phyloP scores from a whole-genome alignment of 2,329 filamentous ascomycete genomes.

The Pezicula neosporulosa region DNA sequence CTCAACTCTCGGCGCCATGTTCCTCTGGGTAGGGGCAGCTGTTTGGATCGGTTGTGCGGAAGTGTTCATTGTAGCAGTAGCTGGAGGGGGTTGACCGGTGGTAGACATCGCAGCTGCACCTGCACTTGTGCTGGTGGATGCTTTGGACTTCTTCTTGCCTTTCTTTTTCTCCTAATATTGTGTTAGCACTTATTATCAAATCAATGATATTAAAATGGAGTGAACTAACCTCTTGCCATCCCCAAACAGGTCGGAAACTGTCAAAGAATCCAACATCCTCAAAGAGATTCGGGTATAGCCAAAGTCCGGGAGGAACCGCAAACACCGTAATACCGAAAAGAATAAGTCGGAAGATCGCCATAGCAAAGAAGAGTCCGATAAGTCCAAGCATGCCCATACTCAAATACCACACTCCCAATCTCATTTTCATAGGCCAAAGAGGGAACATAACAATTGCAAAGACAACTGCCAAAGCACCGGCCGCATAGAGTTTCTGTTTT shows the following conservation, averaged over 20 bases:
- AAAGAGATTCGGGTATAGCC: conserved; percentile 97
- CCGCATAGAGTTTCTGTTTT: conserved; percentile 90
- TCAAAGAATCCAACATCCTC: conserved; percentile 99
- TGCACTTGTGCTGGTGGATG: conserved; percentile 23
- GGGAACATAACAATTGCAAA: conserved; percentile 93
- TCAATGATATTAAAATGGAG: not conserved
- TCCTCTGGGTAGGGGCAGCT: conserved; percentile 32
- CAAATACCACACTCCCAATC: conserved; percentile 94
- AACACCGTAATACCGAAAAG: conserved; percentile 94
- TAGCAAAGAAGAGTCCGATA: conserved; percentile 90
- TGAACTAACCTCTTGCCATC: conserved; percentile 85
- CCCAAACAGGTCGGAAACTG: conserved; percentile 93
- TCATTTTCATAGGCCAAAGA: conserved; percentile 87
- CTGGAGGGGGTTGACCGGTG: conserved; percentile 30
- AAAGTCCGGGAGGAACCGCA: conserved; percentile 78
- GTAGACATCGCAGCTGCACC: conserved; percentile 24
- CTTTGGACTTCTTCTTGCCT: conserved; percentile 30
- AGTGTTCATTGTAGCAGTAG: conserved; percentile 29
- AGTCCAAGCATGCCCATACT: conserved; percentile 90
- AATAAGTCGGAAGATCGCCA: conserved; percentile 96
- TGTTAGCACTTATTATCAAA: not conserved
- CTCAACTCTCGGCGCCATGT: conserved; percentile 40
- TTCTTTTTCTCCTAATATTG: conserved; percentile 30
- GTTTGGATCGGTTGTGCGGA: conserved; percentile 33
- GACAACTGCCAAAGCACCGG: conserved; percentile 75